Evolutionary conservation across 2,329 filamentous ascomycete genomes (phyloP).

Genomic region (Colletotrichum endophyticum): DNA sequence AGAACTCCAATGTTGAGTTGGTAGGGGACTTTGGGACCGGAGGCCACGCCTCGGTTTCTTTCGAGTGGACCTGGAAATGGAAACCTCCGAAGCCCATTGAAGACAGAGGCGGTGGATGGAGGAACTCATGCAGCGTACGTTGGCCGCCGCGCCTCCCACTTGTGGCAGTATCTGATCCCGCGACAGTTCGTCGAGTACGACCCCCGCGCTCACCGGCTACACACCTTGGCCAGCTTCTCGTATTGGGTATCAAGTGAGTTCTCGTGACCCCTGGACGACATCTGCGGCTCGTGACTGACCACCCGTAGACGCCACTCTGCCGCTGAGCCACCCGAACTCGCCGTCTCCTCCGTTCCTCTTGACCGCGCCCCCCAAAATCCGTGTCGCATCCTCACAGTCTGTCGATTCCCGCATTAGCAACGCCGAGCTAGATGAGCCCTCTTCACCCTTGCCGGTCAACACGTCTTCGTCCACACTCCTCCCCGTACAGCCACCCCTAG

Average conservation of each 20-base stretch:
- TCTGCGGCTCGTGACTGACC: conserved; percentile 20
- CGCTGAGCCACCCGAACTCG: conserved; percentile 64
- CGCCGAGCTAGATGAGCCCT: conserved; percentile 67
- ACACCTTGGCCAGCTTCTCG: conserved; percentile 89
- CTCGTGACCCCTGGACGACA: background rate
- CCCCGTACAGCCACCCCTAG: conserved; percentile 22
- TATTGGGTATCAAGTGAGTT: conserved; percentile 88
- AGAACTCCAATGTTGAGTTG: conserved; percentile 92
- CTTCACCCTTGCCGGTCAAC: conserved; percentile 52
- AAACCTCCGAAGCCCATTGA: conserved; percentile 83
- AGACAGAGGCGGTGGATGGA: conserved; percentile 90
- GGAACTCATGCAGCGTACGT: conserved; percentile 87
- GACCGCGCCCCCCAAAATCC: conserved; percentile 74
- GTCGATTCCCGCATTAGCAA: conserved; percentile 82
- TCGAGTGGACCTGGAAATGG: conserved; percentile 98
- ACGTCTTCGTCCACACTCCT: conserved; percentile 22
- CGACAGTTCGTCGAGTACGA: conserved; percentile 93
- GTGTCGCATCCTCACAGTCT: conserved; percentile 86
- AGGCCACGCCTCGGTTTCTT: conserved; percentile 83
- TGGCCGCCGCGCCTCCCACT: background rate
- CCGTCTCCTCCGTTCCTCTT: conserved; percentile 77
- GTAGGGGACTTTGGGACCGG: conserved; percentile 90
- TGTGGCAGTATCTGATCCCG: conserved; percentile 27
- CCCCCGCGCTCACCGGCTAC: conserved; percentile 84
- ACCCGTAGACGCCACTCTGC: conserved; percentile 45